Conservation (phyloP, 116 monocot genomes). For the Iris pallida region DNA sequence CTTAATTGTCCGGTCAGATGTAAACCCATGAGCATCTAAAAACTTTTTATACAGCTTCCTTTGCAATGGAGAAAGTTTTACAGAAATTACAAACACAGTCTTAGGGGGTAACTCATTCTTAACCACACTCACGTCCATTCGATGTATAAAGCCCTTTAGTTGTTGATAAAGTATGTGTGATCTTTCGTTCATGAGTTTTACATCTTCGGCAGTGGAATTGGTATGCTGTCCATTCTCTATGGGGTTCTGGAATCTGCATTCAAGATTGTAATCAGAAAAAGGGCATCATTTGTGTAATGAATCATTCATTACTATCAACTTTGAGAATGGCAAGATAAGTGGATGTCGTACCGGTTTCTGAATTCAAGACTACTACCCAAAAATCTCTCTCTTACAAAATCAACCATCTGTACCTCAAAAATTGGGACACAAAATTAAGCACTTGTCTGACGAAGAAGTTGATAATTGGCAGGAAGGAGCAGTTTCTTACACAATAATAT, state of each 20-base stretch:
- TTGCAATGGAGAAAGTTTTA: conserved; percentile 92
- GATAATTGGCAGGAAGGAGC: background rate
- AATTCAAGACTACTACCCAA: conserved; percentile 94
- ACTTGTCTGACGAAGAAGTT: too few species aligned
- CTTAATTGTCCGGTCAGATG: conserved; percentile 46
- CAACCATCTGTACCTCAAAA: conserved; percentile 75
- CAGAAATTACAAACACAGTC: conserved; percentile 86
- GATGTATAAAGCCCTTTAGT: conserved; percentile 92
- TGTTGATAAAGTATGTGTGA: conserved; percentile 93
- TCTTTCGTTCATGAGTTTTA: conserved; percentile 96
- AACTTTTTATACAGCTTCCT: conserved; percentile 81
- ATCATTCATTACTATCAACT: background rate
- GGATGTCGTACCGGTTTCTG: conserved; percentile 56
- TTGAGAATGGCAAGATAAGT: background rate
- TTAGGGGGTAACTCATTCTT: conserved; percentile 94
- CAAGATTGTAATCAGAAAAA: background rate
- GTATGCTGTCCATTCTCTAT: conserved; percentile 97
- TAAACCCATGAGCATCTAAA: conserved; percentile 77
- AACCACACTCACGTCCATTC: conserved; percentile 95
- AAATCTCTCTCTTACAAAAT: conserved; percentile 97
- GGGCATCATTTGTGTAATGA: conserved; percentile 2
- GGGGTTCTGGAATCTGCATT: conserved; percentile 89
- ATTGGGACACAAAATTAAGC: background rate
- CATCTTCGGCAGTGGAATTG: conserved; percentile 88
- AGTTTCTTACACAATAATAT: conserved; percentile 88